Percentiles rank a stretch among this genome's conserved stretches.
Evolutionary conservation across 768 basidiomycete species (phyloP).

Genomic region (Leccinum obscurum): DNA sequence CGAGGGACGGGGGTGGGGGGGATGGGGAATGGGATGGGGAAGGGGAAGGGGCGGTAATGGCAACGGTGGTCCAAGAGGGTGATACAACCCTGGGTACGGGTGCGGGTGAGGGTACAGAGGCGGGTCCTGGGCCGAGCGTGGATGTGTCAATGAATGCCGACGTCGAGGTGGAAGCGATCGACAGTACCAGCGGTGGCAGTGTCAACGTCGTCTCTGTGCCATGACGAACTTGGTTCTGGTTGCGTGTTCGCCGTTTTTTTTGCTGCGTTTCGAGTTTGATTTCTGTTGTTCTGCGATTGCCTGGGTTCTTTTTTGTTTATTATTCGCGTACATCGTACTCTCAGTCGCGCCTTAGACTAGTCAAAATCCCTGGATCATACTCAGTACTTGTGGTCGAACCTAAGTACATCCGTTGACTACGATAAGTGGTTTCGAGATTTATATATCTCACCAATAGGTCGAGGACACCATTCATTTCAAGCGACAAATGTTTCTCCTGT

Average conservation of each 20-base stretch:
- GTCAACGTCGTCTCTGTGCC: not conserved
- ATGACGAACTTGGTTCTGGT: conserved; percentile 8
- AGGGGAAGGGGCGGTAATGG: not conserved
- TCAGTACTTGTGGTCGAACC: too few species aligned
- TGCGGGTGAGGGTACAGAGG: not conserved
- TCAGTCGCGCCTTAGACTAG: too few species aligned
- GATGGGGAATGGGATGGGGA: not conserved
- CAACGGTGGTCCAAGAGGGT: not conserved
- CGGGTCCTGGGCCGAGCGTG: not conserved
- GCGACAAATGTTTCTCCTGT: not conserved
- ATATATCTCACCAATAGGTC: too few species aligned
- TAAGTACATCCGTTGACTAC: too few species aligned
- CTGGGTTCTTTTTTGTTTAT: not conserved
- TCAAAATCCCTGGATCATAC: too few species aligned
- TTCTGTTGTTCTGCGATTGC: not conserved
- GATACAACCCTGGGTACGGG: not conserved
- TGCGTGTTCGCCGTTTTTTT: not conserved
- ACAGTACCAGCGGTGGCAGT: not conserved
- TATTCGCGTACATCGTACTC: not conserved
- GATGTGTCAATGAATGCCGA: not conserved
- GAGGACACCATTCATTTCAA: too few species aligned
- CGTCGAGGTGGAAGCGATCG: not conserved
- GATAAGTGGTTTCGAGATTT: too few species aligned
- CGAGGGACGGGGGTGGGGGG: not conserved
- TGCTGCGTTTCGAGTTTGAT: not conserved